phyloP scores from a whole-genome alignment of 805 yeast genomes.

The Grigorovia yakushimaensis region DNA sequence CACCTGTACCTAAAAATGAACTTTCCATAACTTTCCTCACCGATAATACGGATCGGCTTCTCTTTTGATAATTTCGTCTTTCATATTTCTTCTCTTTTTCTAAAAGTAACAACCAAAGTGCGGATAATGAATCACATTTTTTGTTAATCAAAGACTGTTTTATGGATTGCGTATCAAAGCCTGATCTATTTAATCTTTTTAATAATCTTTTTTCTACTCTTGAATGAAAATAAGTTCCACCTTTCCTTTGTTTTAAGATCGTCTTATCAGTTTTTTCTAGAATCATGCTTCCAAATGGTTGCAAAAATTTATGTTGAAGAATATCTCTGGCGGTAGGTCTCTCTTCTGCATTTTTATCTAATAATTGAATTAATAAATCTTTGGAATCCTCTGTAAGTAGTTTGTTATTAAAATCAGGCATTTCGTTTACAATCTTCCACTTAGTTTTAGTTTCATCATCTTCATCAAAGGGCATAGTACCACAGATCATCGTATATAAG shows the following conservation, averaged over 20 bases:
- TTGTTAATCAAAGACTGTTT: conserved; percentile 46
- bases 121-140: conserved; percentile 64
- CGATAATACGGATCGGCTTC: conserved; percentile 29
- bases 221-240: conserved; percentile 41
- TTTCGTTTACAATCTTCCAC: conserved; percentile 49
- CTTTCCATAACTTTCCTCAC: conserved; percentile 25
- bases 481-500: conserved; percentile 71
- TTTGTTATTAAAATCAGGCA: conserved; percentile 46
- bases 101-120: conserved; percentile 59
- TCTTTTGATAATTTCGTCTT: conserved; percentile 24
- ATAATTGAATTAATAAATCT: conserved; percentile 41
- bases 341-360: conserved; percentile 53
- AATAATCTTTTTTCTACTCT: conserved; percentile 54
- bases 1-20: neutral
- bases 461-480: conserved; percentile 88
- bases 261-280: conserved; percentile 33
- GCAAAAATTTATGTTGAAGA: conserved; percentile 41
- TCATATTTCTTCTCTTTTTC: conserved; percentile 36
- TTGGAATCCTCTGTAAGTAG: conserved; percentile 40
- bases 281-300: conserved; percentile 35
- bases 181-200: conserved; percentile 47
- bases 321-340: conserved; percentile 53
- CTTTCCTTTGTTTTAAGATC: conserved; percentile 29
- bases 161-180: conserved; percentile 54
- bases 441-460: conserved; percentile 57